Base-by-base conservation (phyloP, 129 eudicot genomes). In the Saussurea involucrata region DNA sequence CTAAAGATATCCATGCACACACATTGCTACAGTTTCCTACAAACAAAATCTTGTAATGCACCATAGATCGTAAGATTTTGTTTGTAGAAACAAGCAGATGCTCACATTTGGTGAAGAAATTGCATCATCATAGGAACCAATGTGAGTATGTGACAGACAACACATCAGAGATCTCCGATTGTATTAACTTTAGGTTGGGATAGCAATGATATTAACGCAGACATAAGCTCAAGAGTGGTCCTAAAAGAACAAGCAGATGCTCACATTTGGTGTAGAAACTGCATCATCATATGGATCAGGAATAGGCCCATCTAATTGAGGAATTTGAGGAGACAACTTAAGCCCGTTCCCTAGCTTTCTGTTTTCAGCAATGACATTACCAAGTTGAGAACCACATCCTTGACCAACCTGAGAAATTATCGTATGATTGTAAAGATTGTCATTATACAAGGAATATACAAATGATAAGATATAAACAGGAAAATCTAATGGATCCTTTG, bases 261-360 rank as follows among this genome's bases (percentile, higher is more conserved):
- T 83, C 73, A 85, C 99, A 82, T 95, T 95, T 74, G 99, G 97
- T 33, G 99, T 95, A 64, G 99, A 92, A 74, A 95, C 97, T 60
- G 81, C 88, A 69, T 95, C 99, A 73, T 95, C 99, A 82, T 89
- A 95, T 57, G 96, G 95, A 80, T 95, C 95, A 13, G 99, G 95
- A 29, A 92, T 87, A 65, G 97, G 99, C 31, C 99, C 99, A 82
- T 95, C 99, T 36, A 85, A 78, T 85, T 95, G 99, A 68, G 97
- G 90, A 74, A 92, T 89, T 83, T 86, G 86, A 63, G 90, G 82
- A 61, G 87, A 74, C 31, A 58, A 57, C 28, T 75, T 81, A 53
- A 58, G 80, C 68, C 77, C 87, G 70, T 71, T 85, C 60, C 60
- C 60, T 49, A 49, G 22, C 22, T 53, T 53, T 53, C 22, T 53